Evolutionary conservation across 2,329 filamentous ascomycete genomes (phyloP), one percentile per base, ranked within the genome.

Genomic region (Pseudogymnoascus sp.): DNA sequence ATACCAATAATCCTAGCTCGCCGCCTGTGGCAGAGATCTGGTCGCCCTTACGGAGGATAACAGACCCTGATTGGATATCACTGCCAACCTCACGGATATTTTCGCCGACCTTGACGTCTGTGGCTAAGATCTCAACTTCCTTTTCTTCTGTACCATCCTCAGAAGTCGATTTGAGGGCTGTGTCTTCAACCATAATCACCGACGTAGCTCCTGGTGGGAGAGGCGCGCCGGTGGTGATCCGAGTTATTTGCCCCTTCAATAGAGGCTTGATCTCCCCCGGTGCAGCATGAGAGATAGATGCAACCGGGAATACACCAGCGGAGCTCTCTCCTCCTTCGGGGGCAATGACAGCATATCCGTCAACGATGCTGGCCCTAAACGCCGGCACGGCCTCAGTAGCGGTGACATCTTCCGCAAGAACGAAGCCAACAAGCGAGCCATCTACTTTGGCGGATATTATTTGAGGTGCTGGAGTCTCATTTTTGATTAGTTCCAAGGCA

Each of bases 121-220:
- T 86, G 0, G 91, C 91, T 1, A 96, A 79, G 38, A 99, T 93
- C 73, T 96, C 90, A 2, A 99, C 84, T 65, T 92, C 89, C 59
- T 87, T 88, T 75, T 99, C 95, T 76, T 99, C 95, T 60, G 81
- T 82, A 0, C 87, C 90, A 68, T 96, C 90, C 0, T 89, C 87
- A 0, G 91, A 95, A 75, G 85, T 86, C 1, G 84, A 87, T 65
- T 84, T 85, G 3, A 99, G 79, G 0, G 87, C 77, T 0, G 95
- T 99, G 71, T 97, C 95, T 77, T 99, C 95, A 0, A 99, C 95
- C 91, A 96, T 97, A 56, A 97, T 88, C 4, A 99, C 93, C 0
- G 93, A 88, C 25, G 91, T 96, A 1, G 95, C 91, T 0, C 93
- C 91, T 0, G 87, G 87, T 1, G 95, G 95, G 0, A 99, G 78